Evolutionary conservation across 495 filamentous ascomycete genomes (phyloP), one percentile per base, ranked within the genome.

Genomic region (Lasiosphaeria hispida): DNA sequence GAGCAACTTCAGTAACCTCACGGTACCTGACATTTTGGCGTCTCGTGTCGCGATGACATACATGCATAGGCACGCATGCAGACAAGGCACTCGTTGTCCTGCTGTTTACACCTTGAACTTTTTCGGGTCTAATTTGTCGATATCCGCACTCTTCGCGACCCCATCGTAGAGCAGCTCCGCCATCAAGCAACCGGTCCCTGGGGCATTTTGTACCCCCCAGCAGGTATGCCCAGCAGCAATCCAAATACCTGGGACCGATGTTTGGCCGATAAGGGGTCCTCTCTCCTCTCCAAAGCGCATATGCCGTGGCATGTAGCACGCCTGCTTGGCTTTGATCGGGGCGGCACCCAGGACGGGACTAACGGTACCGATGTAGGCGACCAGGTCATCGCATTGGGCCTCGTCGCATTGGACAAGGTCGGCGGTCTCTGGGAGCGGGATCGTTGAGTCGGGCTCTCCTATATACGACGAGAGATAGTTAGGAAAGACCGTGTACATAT

Each of bases 151-250:
- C 68, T 75, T 88, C 4, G 88, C 83, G 59, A 80, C 78, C 8
- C 91, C 91, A 54, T 95, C 91, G 65, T 92, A 87, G 4, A 95
- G 76, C 71, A 94, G 82, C 67, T 93, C 91, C 56, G 87, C 89
- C 75, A 98, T 88, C 37, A 96, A 72, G 77, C 87, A 91, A 4
- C 93, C 94, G 15, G 92, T 97, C 7, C 84, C 95, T 4, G 92
- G 91, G 3, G 85, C 91, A 78, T 98, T 98, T 72, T 97, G 93
- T 49, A 98, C 96, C 13, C 93, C 93, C 94, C 94, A 97, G 72
- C 94, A 97, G 3, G 91, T 96, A 74, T 98, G 94, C 10, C 94
- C 94, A 7, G 90, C 80, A 2, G 95, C 94, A 59, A 98, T 74
- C 68, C 91, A 85, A 37, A 97, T 64, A 0, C 95, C 92, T 18